Evolutionary conservation across 352 stramenopile genomes (phyloP), one percentile per base, ranked within the genome.

Genomic region (Globisporangium polare): DNA sequence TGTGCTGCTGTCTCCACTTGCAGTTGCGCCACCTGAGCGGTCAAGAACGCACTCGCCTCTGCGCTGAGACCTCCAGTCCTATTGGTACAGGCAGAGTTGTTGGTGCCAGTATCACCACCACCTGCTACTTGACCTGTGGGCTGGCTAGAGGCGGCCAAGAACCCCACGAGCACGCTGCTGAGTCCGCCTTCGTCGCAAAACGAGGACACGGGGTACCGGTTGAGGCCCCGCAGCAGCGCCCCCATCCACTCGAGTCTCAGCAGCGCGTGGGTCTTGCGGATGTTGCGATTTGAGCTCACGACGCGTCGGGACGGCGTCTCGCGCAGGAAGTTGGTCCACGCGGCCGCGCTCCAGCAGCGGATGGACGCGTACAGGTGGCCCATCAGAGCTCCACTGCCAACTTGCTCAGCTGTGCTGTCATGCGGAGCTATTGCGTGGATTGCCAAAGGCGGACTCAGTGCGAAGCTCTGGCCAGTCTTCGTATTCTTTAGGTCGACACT

Each of bases 101-200:
- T 67, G 58, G 1, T 67, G 51, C 29, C 15, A 53, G 50, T 47
- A 50, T 45, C 39, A 27, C 24, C 39, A 27, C 24, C 0, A 43
- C 26, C 0, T 58, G 46, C 2, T 17, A 8, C 41, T 46, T 20
- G 17, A 5, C 17, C 17, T 26, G 49, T 5, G 49, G 54, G 37
- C 15, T 55, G 8, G 29, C 8, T 55, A 29, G 50, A 46, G 8
- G 53, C 41, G 2, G 58, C 46, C 15, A 84, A 53, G 31, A 88
- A 63, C 9, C 56, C 50, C 4, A 69, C 79, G 12, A 94, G 52
- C 4, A 90, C 57, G 45, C 73, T 67, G 18, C 72, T 83, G 22
- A 94, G 70, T 4, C 85, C 85, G 39, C 78, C 83, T 52, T 81
- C 77, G 67, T 94, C 85, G 50, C 75, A 90, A 27, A 94, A 80